Base-by-base conservation (phyloP, 1,284 basidiomycete genomes). In the Sanghuangporus sanghuang region DNA sequence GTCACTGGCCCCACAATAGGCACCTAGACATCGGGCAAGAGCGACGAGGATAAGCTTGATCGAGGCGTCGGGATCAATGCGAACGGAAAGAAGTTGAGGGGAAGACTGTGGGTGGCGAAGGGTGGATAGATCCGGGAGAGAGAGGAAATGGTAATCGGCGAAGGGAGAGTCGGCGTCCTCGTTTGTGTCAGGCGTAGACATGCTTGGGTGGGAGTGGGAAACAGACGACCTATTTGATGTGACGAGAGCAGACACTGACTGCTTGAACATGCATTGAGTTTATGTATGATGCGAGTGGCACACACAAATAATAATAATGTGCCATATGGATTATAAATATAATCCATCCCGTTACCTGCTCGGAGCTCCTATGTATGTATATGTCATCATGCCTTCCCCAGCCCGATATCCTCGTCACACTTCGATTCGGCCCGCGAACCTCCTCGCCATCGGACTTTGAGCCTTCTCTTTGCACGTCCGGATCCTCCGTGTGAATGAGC, bases 1-100 rank as follows among this genome's bases (percentile, higher is more conserved):
- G 66, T 81, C 79, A 2, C 71, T 69, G 35, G 68, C 69, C 40
- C 72, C 74, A 62, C 75, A 77, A 67, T 80, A 81, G 46, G 72
- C 68, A 39, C 78, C 79, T 8, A 81, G 69, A 32, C 78, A 67
- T 12, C 75, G 72, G 4, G 73, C 74, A 48, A 78, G 69, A 5
- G 75, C 74, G 7, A 74, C 68, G 18, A 79, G 64, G 42, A 72
- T 54, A 38, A 71, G 59, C 27, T 70, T 64, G 12, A 61, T 56
- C 21, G 48, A 62, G 14, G 50, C 50, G 11, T 52, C n/a, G 12
- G 42, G 36, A 59, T 57, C 56, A 14, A 59, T 49, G 23, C n/a
- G 36, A 11, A 61, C 38, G 12, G 55, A 48, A 36, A 40, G 40
- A 35, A 38, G 21, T n/a, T 58, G 56, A 3, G 40, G 49, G 27